Conservation (phyloP, 2,329 filamentous ascomycete species). For the Dryadomyces quercus-mongolicae region DNA sequence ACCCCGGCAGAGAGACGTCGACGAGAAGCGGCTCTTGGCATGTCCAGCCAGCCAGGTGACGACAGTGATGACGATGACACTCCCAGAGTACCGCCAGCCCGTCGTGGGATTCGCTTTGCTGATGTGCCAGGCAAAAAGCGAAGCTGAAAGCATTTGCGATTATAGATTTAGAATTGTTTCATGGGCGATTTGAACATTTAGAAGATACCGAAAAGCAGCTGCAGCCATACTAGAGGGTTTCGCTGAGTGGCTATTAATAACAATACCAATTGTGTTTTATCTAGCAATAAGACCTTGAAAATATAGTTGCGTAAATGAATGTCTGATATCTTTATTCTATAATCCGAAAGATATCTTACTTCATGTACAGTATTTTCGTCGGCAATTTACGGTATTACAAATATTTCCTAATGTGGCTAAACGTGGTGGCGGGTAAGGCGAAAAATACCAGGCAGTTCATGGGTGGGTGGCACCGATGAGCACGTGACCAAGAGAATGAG, state of each 20-base stretch:
- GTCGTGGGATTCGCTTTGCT: slow-evolving; percentile 50
- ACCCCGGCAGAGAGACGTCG: slow-evolving; percentile 64
- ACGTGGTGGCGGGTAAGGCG: too few species aligned
- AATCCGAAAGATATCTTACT: too few species aligned
- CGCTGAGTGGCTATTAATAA: too few species aligned
- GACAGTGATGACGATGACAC: slow-evolving; percentile 47
- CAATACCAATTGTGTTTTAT: too few species aligned
- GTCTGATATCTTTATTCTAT: too few species aligned
- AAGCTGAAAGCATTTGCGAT: neutral
- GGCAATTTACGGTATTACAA: too few species aligned
- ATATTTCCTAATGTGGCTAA: too few species aligned
- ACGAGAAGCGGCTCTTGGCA: slow-evolving; percentile 61
- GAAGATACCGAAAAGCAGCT: neutral
- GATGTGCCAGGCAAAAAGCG: slow-evolving; percentile 23
- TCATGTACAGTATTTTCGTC: too few species aligned
- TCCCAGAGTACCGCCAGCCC: slow-evolving; percentile 35
- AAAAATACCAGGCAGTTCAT: too few species aligned
- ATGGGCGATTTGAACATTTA: neutral
- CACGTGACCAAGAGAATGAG: neutral
- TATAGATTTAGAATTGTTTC: neutral
- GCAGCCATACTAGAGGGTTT: neutral
- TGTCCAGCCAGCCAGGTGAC: slow-evolving; percentile 29
- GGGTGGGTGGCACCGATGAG: too few species aligned
- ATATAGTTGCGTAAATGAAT: too few species aligned
- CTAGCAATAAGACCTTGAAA: neutral